Conservation (phyloP, 305 asterid genomes). For the Caryopteris hybrid region DNA sequence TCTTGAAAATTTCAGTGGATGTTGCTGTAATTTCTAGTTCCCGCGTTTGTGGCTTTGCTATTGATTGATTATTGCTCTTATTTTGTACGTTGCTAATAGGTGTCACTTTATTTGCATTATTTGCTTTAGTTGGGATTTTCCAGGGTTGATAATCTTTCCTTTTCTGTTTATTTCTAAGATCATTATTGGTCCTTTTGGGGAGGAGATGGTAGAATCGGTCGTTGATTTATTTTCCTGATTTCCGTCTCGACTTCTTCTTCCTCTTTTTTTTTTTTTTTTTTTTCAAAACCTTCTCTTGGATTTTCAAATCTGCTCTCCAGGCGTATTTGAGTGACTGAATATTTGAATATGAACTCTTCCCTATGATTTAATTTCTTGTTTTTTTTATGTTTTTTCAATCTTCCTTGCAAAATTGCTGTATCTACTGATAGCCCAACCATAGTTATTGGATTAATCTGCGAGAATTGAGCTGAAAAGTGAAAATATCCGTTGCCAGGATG, state of each 20-base stretch:
- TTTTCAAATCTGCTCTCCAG: not conserved
- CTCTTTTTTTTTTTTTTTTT: too few species aligned
- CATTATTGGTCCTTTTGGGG: not conserved
- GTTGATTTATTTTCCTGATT: not conserved
- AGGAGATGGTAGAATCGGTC: not conserved
- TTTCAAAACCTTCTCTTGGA: too few species aligned
- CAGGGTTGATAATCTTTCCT: not conserved
- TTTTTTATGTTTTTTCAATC: not conserved
- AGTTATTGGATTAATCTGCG: not conserved
- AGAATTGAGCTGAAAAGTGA: not conserved
- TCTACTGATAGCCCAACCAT: not conserved
- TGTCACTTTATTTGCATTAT: not conserved
- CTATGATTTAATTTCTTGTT: not conserved
- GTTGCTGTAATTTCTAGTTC: not conserved
- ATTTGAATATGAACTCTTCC: not conserved
- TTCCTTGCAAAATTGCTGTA: not conserved
- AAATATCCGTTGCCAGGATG: not conserved
- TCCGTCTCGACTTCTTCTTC: not conserved
- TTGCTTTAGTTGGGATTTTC: conserved; percentile 11
- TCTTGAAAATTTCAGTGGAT: not conserved
- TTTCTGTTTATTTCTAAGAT: not conserved
- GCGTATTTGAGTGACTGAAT: not conserved
- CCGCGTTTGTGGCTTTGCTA: not conserved
- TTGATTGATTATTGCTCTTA: not conserved
- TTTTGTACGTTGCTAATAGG: not conserved